Base-by-base conservation (phyloP, 1,284 basidiomycete genomes). In the Cryptococcus sp. region DNA sequence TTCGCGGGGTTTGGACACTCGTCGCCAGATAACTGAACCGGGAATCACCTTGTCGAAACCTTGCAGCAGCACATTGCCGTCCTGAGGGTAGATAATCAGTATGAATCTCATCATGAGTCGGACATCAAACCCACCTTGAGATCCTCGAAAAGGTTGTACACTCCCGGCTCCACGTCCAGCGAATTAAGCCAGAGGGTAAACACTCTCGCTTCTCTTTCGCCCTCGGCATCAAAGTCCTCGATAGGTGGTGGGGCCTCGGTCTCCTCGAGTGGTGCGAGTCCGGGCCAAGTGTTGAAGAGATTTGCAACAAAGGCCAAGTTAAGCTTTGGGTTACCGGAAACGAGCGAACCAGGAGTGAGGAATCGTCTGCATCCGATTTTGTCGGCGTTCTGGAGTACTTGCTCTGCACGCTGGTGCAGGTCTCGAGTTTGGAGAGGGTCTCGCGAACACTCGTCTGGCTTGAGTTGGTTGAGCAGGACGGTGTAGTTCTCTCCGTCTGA, bases 161-260 rank as follows among this genome's bases (percentile, higher is more conserved):
- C 93, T 55, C 87, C 88, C 0, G 95, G 95, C 53, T 99, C 93
- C 61, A 98, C 95, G 63, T 92, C 92, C 53, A 99, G 84, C 40
- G 89, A 92, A 83, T 99, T 99, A 66, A 99, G 84, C 95, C 95
- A 99, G 25, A 99, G 86, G 0, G 91, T 99, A 75, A 99, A 99
- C 37, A 95, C 95, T 45, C 95, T 87, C 5, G 95, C 95, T 78
- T 99, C 95, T 54, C 95, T 87, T 79, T 99, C 95, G 61, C 95
- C 95, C 78, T 99, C 95, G 1, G 95, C 94, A 67, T 99, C 95
- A 76, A 98, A 99, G 81, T 99, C 96, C 74, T 98, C 95, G 43
- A 98, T 86, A 6, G 84, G 87, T 47, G 82, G 81, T 0, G 83
- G 83, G 15, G 72, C 90, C 86, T 93, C 81, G 19, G 81, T 86